These are phyloP conservation scores for Globisporangium camurandrum DNA, from an alignment of 352 stramenopile species.

Conservation along the genomic window DNA sequence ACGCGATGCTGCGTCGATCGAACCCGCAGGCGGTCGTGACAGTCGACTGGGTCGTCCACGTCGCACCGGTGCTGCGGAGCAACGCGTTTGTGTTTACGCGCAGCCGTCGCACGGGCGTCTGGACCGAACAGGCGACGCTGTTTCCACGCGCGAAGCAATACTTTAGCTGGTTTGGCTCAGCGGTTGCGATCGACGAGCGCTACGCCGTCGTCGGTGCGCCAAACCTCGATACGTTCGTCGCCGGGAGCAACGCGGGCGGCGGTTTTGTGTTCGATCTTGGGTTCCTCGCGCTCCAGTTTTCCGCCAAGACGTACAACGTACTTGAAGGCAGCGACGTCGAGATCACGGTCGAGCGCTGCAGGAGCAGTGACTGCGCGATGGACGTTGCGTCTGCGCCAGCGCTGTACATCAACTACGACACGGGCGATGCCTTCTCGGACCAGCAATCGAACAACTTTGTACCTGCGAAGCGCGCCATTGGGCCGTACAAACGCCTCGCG, in stretches of 20 bases:
- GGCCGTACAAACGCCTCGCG: conserved; percentile 53
- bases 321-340: conserved; percentile 79
- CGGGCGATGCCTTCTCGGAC: conserved; percentile 65
- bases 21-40: conserved; percentile 19
- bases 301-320: conserved; percentile 63
- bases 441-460: conserved; percentile 43
- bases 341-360: conserved; percentile 69
- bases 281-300: conserved; percentile 84
- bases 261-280: conserved; percentile 88
- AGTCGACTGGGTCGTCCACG: conserved; percentile 32
- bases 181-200: conserved; percentile 75
- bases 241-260: conserved; percentile 88
- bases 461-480: conserved; percentile 27
- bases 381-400: conserved; percentile 35
- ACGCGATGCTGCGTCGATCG: conserved; percentile 16
- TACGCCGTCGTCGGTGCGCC: conserved; percentile 86
- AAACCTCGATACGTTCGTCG: conserved; percentile 89
- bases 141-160: conserved; percentile 89
- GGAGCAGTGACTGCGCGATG: conserved; percentile 49
- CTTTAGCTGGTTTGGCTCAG: conserved; percentile 80
- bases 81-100: conserved; percentile 68
- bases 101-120: conserved; percentile 33
- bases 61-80: conserved; percentile 51
- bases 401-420: conserved; percentile 67
- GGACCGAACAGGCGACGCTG: conserved; percentile 90